Conservation (phyloP, 345 rosid genomes). For the Zanthoxylum bungeanum region DNA sequence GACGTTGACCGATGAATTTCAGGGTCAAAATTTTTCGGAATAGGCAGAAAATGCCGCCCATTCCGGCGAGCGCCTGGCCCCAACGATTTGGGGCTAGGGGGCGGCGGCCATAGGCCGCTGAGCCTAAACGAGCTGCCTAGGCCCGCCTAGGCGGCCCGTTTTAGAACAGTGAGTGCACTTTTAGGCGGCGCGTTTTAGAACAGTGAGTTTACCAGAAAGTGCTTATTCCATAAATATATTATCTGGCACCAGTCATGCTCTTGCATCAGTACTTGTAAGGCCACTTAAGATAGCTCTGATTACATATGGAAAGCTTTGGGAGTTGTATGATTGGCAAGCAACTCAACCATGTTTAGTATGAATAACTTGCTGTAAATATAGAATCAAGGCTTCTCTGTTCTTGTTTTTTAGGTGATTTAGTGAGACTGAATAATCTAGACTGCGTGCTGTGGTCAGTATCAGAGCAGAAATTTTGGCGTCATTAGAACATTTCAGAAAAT, state of each 20-base stretch:
- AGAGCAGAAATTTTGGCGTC: no score
- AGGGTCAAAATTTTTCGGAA: no score
- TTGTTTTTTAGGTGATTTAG: background rate
- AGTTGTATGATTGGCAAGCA: background rate
- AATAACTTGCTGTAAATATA: background rate
- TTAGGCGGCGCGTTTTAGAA: no score
- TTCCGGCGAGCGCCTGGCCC: no score
- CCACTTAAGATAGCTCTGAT: background rate
- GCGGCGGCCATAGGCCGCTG: no score
- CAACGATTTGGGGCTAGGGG: no score
- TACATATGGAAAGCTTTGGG: background rate
- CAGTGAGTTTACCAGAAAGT: background rate
- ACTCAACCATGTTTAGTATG: background rate
- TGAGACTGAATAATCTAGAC: background rate
- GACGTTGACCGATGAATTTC: no score
- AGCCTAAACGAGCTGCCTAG: no score
- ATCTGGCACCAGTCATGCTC: background rate
- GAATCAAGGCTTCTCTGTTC: background rate
- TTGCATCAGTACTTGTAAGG: background rate
- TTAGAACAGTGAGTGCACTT: no score
- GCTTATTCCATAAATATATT: background rate
- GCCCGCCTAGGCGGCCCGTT: no score
- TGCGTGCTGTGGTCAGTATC: background rate
- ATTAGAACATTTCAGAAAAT: no score
- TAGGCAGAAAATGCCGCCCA: no score